Conservation (phyloP, 2,329 filamentous ascomycete species). For the Paraconiothyrium brasiliense region DNA sequence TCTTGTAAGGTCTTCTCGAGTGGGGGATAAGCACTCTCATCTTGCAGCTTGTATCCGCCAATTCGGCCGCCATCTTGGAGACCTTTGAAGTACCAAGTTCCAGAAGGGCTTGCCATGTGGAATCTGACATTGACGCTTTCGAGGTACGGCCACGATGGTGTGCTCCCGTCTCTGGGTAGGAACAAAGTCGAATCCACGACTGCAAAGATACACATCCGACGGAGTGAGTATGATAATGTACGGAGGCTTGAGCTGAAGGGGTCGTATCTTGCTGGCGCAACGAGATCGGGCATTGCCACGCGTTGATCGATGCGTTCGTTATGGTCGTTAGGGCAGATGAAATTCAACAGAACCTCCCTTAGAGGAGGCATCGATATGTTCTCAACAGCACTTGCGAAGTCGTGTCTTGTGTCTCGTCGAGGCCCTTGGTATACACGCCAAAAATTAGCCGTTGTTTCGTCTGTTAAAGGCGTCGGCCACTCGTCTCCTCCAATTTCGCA, state of each 20-base stretch:
- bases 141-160: conserved; percentile 21
- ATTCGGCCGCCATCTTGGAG: neutral
- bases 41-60: neutral
- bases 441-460: neutral
- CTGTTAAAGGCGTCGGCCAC: neutral
- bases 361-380: conserved; percentile 12
- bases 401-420: conserved; percentile 20
- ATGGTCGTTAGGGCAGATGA: neutral
- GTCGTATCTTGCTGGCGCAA: conserved; percentile 17
- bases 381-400: conserved; percentile 17
- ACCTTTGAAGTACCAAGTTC: conserved; percentile 24
- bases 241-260: conserved; percentile 25
- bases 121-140: conserved; percentile 19
- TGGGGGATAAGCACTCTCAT: neutral
- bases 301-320: conserved; percentile 6
- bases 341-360: conserved; percentile 10
- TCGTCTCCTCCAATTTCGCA: conserved; percentile 1
- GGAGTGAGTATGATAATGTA: conserved; percentile 21
- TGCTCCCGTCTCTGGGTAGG: conserved; percentile 17
- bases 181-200: conserved; percentile 20
- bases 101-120: conserved; percentile 15
- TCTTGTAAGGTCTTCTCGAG: neutral
- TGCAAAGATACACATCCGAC: conserved; percentile 1
- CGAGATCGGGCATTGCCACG: conserved; percentile 10
- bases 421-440: conserved; percentile 19